Percentiles rank a stretch among this genome's conserved stretches.
phyloP scores from a whole-genome alignment of 306 rosid species.

The Vigna hirtella region DNA sequence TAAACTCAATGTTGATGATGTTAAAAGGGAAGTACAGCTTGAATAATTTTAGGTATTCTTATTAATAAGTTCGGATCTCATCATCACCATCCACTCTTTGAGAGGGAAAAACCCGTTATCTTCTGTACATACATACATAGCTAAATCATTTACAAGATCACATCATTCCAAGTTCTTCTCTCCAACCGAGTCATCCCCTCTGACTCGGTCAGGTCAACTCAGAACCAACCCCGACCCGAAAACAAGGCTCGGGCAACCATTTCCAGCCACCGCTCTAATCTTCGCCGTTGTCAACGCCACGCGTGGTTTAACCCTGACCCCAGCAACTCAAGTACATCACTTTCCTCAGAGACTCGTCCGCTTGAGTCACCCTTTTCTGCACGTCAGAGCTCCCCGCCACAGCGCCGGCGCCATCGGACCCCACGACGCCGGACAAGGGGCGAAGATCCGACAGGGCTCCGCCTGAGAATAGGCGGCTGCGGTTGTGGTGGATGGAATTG shows the following conservation, averaged over 20 bases:
- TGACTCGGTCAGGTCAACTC: constrained; percentile 40
- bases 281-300: constrained; percentile 31
- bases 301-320: constrained; percentile 72
- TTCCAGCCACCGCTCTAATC: constrained; percentile 26
- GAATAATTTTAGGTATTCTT: neutral
- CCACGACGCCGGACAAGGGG: constrained; percentile 50
- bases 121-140: constrained; percentile 20
- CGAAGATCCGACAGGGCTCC: constrained; percentile 48
- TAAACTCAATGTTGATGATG: neutral
- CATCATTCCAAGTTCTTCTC: constrained; percentile 11
- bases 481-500: constrained; percentile 59
- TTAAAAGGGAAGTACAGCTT: neutral
- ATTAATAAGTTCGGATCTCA: constrained; percentile 1
- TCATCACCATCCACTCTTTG: constrained; percentile 6
- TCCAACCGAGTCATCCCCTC: constrained; percentile 42
- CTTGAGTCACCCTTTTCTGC: constrained; percentile 47
- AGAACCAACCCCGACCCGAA: neutral
- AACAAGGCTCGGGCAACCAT: neutral
- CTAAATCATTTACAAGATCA: constrained; percentile 34
- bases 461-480: constrained; percentile 50
- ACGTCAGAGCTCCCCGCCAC: constrained; percentile 46
- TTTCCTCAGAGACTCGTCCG: constrained; percentile 78
- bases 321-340: constrained; percentile 96
- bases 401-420: constrained; percentile 49
- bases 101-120: constrained; percentile 1